phyloP scores from a whole-genome alignment of 2,329 filamentous ascomycete genomes.

The Penicillium palitans region DNA sequence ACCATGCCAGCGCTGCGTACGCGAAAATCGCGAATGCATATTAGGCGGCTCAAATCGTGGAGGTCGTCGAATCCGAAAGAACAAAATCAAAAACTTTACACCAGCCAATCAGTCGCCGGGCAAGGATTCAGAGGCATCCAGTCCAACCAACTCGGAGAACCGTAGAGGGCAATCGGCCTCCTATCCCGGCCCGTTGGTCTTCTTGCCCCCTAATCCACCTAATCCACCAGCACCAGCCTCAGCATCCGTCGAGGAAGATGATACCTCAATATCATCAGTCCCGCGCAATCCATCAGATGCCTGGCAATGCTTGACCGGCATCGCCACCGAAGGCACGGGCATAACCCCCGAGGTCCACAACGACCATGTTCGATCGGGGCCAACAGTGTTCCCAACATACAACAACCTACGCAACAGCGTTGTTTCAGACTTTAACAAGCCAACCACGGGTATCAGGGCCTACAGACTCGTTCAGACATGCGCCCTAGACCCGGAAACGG shows the following conservation, averaged over 20 bases:
- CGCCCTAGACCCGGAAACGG: conserved; percentile 50
- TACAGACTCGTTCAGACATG: conserved; percentile 48
- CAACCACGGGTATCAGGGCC: conserved; percentile 38
- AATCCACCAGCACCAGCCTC: conserved; percentile 32
- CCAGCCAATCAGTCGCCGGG: conserved; percentile 28
- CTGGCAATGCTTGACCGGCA: conserved; percentile 50
- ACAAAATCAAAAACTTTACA: conserved; percentile 43
- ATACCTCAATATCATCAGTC: conserved; percentile 45
- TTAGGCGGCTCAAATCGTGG: conserved; percentile 61
- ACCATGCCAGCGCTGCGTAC: conserved; percentile 59
- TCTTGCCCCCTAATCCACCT: conserved; percentile 35
- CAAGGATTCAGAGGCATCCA: conserved; percentile 31
- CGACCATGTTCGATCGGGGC: conserved; percentile 26
- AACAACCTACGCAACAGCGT: conserved; percentile 30
- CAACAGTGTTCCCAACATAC: conserved; percentile 28
- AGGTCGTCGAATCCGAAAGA: conserved; percentile 58
- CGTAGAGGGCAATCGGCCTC: conserved; percentile 28
- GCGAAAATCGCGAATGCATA: conserved; percentile 59
- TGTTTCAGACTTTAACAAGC: conserved; percentile 28
- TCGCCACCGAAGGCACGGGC: conserved; percentile 42
- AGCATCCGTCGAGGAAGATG: conserved; percentile 39
- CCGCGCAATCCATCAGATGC: conserved; percentile 51
- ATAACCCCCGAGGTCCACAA: conserved; percentile 22
- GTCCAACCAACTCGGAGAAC: conserved; percentile 30
- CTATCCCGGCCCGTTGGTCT: conserved; percentile 38